Conservation (phyloP, 2,329 filamentous ascomycete genomes). For the Aspergillus candidus region DNA sequence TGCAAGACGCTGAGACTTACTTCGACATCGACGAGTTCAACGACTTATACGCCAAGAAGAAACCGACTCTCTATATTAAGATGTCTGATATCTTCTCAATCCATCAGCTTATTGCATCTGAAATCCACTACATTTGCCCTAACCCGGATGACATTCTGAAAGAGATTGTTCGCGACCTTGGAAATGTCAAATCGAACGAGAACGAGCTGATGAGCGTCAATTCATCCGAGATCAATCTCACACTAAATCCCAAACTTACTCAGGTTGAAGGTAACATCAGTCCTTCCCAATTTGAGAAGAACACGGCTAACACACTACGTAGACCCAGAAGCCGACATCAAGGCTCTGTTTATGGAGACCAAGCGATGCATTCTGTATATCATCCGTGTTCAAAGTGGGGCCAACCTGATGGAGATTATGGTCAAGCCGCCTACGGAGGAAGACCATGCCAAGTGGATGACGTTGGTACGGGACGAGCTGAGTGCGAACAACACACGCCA, state of each 20-base stretch:
- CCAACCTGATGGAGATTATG: constrained; percentile 90
- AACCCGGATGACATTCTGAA: constrained; percentile 78
- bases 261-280: constrained; percentile 61
- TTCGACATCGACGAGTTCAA: constrained; percentile 99
- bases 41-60: constrained; percentile 91
- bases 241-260: constrained; percentile 80
- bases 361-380: constrained; percentile 97
- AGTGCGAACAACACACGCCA: constrained; percentile 60
- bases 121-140: constrained; percentile 71
- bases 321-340: constrained; percentile 88
- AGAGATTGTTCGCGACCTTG: constrained; percentile 87
- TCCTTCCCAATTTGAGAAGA: neutral
- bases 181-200: constrained; percentile 94
- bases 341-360: constrained; percentile 94
- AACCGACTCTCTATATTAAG: constrained; percentile 98
- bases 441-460: constrained; percentile 83
- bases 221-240: constrained; percentile 84
- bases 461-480: constrained; percentile 76
- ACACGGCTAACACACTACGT: constrained; percentile 9
- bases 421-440: constrained; percentile 81
- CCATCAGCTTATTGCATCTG: constrained; percentile 76
- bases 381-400: constrained; percentile 87
- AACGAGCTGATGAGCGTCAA: constrained; percentile 83
- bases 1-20: constrained; percentile 79
- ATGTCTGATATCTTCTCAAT: constrained; percentile 96